A percentile compares a stretch with the other conserved stretches of the same genome.
phyloP scores from a whole-genome alignment of 257 asterid genomes.

The Lycium barbarum region DNA sequence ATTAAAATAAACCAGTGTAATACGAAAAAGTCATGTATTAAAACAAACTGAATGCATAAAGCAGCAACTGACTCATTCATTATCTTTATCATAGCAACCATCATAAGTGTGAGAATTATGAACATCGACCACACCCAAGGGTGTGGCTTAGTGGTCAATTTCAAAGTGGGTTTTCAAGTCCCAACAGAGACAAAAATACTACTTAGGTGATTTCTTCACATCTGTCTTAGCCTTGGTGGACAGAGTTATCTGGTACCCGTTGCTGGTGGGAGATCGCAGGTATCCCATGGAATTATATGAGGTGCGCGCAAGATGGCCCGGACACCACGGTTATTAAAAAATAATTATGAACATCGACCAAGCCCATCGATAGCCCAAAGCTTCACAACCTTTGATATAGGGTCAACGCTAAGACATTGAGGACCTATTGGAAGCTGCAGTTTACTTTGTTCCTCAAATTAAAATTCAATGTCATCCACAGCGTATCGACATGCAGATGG shows the following conservation, averaged over 20 bases:
- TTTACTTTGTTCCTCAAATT: conserved; percentile 11
- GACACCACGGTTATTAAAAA: too few species aligned
- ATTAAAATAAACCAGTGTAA: not conserved
- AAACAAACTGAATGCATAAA: not conserved
- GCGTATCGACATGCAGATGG: not conserved
- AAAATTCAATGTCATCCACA: not conserved
- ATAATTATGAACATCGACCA: not conserved
- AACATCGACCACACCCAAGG: too few species aligned
- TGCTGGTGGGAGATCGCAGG: too few species aligned
- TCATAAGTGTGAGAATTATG: conserved; percentile 7
- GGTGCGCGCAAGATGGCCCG: too few species aligned
- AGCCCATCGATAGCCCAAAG: not conserved
- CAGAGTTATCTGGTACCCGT: too few species aligned
- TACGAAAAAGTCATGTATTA: not conserved
- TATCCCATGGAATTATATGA: too few species aligned
- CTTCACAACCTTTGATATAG: not conserved
- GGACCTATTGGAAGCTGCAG: not conserved
- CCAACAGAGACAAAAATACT: too few species aligned
- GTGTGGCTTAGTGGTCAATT: too few species aligned
- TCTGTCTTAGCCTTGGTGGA: too few species aligned
- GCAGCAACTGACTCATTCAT: not conserved
- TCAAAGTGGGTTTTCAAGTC: too few species aligned
- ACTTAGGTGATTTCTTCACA: too few species aligned
- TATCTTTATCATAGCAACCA: not conserved
- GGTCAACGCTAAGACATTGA: not conserved